Evolutionary conservation across 305 asterid species (phyloP), one percentile per base, ranked within the genome.

Genomic region (Solanum aculeatissimum): DNA sequence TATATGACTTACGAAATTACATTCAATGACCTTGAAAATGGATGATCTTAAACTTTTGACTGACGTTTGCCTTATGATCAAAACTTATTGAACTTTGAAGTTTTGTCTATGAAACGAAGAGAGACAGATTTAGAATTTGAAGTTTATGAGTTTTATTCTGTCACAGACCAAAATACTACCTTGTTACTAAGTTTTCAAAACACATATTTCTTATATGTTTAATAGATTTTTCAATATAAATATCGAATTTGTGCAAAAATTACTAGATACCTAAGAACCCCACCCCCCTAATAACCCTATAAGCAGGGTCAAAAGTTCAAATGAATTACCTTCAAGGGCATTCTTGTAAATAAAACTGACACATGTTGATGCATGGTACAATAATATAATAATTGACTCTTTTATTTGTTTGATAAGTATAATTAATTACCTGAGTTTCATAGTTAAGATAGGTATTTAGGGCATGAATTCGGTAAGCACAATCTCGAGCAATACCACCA

Each of bases 401-500:
- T 70, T 69, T 38, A 7, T 42, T n/a, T 43, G 7, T 43, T 71
- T 71, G 80, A 71, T 71, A 42, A 38, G 15, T 68, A 66, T 32
- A 27, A 2, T n/a, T 80, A 42, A 51, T 18, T 72, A 89, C 90
- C 93, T 80, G 84, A 21, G 62, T 27, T 15, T 88, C 89, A 0
- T 89, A 84, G 75, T 87, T 85, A 3, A 92, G 84, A 71, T 84
- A 85, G 65, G 27, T 78, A 29, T 88, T 87, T 8, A 91, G 82
- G n/a, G 91, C 87, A 14, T 90, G 91, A 54, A 90, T 86, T 32
- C 87, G 86, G 47, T 80, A 86, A 5, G 94, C 94, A 58, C 95
- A 93, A 85, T 92, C 90, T 85, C 94, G 85, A 54, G 92, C 88
- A 14, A 89, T 89, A 32, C 87, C 83, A 91, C 90, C 91, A 71